Base-by-base conservation (phyloP, 2,329 filamentous ascomycete species). In the Phoma sp. region DNA sequence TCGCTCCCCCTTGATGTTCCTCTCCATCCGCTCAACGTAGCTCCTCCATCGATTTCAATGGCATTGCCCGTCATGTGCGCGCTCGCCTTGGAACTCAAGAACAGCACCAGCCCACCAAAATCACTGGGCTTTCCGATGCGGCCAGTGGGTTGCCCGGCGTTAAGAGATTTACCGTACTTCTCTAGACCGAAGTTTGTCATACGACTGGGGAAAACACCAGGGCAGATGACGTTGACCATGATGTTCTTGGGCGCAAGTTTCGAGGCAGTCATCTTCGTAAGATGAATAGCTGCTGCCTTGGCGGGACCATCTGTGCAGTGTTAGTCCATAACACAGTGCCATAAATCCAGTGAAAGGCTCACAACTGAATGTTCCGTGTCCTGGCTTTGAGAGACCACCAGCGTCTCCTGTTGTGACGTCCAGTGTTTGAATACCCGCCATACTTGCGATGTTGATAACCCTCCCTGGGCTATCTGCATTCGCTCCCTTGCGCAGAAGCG, bases 161-260 rank as follows among this genome's bases (percentile, higher is more conserved):
- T 76, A 19, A 85, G 75, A 2, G 74, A 74, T 36, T 84, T 80
- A 45, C 77, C 76, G 50, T 78, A 82, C 49, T 79, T 77, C 29
- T 81, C 70, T 40, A 85, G 71, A 0, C 81, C 82, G 29, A 79
- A 82, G n/a, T 76, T 78, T 60, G 82, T 83, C 81, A 84, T 84
- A 41, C 82, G 80, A 27, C 78, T 81, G 39, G 82, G 76, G 60
- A 84, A 84, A 13, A 78, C 75, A n/a, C 77, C 77, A 0, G 74
- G 76, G 58, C 76, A 78, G 43, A 78, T 71, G 33, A 72, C 72
- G 47, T 79, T 81, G 56, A 77, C 81, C 77, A 80, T 83, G 64
- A 84, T 81, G 57, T 83, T 81, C 55, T 80, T 76, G 27, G 76
- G 77, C 12, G 81, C 81, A 43, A 84, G 71, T 57, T 83, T 82